Percentiles rank a stretch among this genome's conserved stretches.
Evolutionary conservation across 208 protist species (phyloP).

Genomic region (Crithidia expoeki): DNA sequence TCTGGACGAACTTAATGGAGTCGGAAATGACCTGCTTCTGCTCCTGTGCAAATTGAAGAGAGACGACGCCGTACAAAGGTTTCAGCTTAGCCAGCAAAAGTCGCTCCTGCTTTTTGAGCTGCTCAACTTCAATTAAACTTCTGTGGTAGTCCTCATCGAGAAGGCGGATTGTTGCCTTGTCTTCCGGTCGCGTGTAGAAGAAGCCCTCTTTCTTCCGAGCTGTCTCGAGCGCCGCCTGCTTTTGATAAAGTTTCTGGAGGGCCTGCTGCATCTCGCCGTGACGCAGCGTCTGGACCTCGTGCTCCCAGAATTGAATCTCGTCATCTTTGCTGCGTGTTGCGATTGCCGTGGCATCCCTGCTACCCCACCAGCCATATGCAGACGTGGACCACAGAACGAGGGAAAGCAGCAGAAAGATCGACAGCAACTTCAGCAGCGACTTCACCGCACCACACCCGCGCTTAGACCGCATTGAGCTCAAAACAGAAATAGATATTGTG

Average conservation of each 20-base stretch:
- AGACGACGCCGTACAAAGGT: slow-evolving; percentile 86
- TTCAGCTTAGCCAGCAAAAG: slow-evolving; percentile 83
- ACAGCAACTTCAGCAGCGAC: slow-evolving; percentile 15
- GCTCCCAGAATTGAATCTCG: slow-evolving; percentile 74
- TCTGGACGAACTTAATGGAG: slow-evolving; percentile 63
- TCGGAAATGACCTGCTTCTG: slow-evolving; percentile 63
- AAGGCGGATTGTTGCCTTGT: slow-evolving; percentile 72
- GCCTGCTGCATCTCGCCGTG: slow-evolving; percentile 41
- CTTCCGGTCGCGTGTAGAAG: slow-evolving; percentile 63
- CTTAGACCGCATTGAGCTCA: slow-evolving; percentile 1
- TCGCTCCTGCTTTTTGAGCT: slow-evolving; percentile 61
- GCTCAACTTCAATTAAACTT: slow-evolving; percentile 48
- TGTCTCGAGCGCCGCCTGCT: slow-evolving; percentile 46
- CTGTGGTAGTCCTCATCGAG: slow-evolving; percentile 72
- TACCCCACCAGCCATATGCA: slow-evolving; percentile 2
- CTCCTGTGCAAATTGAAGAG: slow-evolving; percentile 76
- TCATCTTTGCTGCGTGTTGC: slow-evolving; percentile 51
- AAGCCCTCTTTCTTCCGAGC: slow-evolving; percentile 63
- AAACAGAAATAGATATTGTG: not conserved
- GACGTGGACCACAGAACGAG: not conserved
- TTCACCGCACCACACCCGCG: not conserved
- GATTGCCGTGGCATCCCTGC: slow-evolving; percentile 29
- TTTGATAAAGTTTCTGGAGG: slow-evolving; percentile 41
- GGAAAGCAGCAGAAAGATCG: slow-evolving; percentile 7
- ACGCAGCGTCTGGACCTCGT: slow-evolving; percentile 48